A percentile compares a stretch with the other conserved stretches of the same genome.
These are phyloP conservation scores for Ascochyta fabae DNA, from an alignment of 2,329 filamentous ascomycete species.

Conservation along the genomic window DNA sequence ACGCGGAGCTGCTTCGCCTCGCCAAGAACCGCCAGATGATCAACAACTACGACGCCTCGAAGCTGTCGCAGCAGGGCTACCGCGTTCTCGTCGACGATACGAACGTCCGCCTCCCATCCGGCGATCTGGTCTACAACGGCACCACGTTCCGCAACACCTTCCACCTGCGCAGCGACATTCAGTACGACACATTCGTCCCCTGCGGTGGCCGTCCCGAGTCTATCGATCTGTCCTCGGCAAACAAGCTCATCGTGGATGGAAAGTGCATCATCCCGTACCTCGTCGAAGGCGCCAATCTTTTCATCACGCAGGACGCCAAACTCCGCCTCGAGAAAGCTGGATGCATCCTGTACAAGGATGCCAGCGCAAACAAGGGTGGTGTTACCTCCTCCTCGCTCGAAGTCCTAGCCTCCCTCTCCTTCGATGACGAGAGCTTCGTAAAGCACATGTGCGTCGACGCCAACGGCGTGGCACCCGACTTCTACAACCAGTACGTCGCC, in stretches of 20 bases:
- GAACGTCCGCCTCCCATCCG: constrained; percentile 84
- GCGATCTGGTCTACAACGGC: constrained; percentile 87
- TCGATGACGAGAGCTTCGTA: constrained; percentile 86
- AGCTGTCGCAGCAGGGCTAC: constrained; percentile 87
- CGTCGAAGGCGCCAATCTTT: constrained; percentile 96
- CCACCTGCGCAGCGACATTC: constrained; percentile 77
- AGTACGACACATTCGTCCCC: constrained; percentile 90
- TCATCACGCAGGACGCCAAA: constrained; percentile 98
- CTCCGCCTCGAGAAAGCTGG: constrained; percentile 93
- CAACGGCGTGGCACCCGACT: constrained; percentile 79
- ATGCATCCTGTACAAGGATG: constrained; percentile 95
- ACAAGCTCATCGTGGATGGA: constrained; percentile 86
- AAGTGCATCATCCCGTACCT: constrained; percentile 91
- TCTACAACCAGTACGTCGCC: constrained; percentile 93
- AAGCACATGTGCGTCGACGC: constrained; percentile 91
- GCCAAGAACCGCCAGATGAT: constrained; percentile 92
- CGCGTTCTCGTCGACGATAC: constrained; percentile 90
- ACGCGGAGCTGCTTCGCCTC: constrained; percentile 79
- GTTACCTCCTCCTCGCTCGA: constrained; percentile 97
- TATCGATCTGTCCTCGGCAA: constrained; percentile 87
- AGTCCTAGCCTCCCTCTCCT: constrained; percentile 90
- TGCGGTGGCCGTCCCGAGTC: constrained; percentile 97
- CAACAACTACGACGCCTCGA: constrained; percentile 79
- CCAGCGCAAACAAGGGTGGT: constrained; percentile 97
- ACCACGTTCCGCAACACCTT: constrained; percentile 97